These are phyloP conservation scores for Alternaria tenuissima DNA, from an alignment of 2,329 filamentous ascomycete species.

Conservation along the genomic window DNA sequence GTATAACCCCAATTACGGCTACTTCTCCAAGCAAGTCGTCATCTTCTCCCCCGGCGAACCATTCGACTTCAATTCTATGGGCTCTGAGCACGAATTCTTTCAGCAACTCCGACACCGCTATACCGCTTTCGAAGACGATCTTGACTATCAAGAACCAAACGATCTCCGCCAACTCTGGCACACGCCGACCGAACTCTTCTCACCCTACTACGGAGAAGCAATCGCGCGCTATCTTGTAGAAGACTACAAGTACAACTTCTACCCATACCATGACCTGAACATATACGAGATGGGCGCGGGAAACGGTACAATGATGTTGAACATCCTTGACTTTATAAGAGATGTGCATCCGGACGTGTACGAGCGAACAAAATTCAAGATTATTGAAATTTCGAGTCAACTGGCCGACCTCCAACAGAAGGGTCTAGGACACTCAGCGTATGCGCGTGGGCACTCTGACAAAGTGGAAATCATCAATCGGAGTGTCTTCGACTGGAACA, in stretches of 20 bases:
- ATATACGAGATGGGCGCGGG: constrained; percentile 99
- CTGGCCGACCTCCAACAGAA: constrained; percentile 80
- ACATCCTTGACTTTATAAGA: constrained; percentile 96
- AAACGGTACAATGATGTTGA: constrained; percentile 96
- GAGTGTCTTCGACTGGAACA: constrained; percentile 93
- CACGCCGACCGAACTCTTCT: constrained; percentile 95
- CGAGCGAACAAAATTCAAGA: constrained; percentile 88
- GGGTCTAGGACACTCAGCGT: constrained; percentile 71
- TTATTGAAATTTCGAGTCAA: constrained; percentile 91
- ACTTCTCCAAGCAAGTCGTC: constrained; percentile 95
- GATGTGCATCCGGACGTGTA: constrained; percentile 91
- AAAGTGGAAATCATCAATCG: constrained; percentile 95
- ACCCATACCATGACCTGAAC: constrained; percentile 94
- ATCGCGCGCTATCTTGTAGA: constrained; percentile 95
- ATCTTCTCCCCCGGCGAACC: constrained; percentile 94
- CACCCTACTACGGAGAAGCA: constrained; percentile 95
- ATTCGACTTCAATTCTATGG: constrained; percentile 83
- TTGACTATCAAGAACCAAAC: constrained; percentile 77
- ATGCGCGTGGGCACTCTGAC: constrained; percentile 76
- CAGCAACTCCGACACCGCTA: constrained; percentile 79
- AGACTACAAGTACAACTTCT: constrained; percentile 93
- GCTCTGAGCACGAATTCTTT: constrained; percentile 88
- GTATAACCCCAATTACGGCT: constrained; percentile 94
- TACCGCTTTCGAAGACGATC: constrained; percentile 84
- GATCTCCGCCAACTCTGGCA: constrained; percentile 94